Evolutionary conservation across 345 rosid species (phyloP), one percentile per base, ranked within the genome.

Genomic region (Microthlaspi erraticum): DNA sequence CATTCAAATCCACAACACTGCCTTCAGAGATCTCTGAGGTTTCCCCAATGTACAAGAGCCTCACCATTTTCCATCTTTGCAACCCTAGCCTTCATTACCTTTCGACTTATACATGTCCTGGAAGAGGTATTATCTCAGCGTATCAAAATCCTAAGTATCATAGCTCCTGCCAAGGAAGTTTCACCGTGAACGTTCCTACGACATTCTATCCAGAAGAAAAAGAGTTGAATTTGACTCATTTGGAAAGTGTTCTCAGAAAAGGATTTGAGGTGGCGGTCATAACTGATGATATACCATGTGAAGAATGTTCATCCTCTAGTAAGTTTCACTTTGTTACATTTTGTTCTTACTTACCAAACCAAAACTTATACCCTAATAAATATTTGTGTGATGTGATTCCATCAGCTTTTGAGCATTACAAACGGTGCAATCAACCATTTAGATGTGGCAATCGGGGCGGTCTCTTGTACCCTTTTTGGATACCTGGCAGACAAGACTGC

Each of bases 381-480:
- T n/a, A n/a, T n/a, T n/a, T n/a, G n/a, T n/a, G n/a, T 33, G 50
- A 0, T 48, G 63, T 62, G n/a, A n/a, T 14, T 29, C 74, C n/a
- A 1, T 64, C 78, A 20, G 60, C 36, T 13, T 12, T 2, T 20
- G 52, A 65, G 6, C 14, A 41, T 41, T 41, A 56, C 12, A 16
- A 0, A 8, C 72, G 10, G 39, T 78, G 84, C 61, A 17, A 42
- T 61, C 0, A 0, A 0, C 17, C 19, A 6, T 43, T 70, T 48
- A 7, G 0, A 0, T 81, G 85, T 4, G 81, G 75, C 5, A 0
- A 38, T 23, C 38, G 64, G 11, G 2, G 0, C 1, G 1, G 36
- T 17, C 67, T 79, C 11, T 36, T 6, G 2, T 82, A 82, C 41
- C 82, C 85, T 29, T 82, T 82, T 64, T 80, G 81, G 78, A 31